These are phyloP conservation scores for Arabidopsis lyrata DNA, from an alignment of 441 rosid species.

Conservation along the genomic window DNA sequence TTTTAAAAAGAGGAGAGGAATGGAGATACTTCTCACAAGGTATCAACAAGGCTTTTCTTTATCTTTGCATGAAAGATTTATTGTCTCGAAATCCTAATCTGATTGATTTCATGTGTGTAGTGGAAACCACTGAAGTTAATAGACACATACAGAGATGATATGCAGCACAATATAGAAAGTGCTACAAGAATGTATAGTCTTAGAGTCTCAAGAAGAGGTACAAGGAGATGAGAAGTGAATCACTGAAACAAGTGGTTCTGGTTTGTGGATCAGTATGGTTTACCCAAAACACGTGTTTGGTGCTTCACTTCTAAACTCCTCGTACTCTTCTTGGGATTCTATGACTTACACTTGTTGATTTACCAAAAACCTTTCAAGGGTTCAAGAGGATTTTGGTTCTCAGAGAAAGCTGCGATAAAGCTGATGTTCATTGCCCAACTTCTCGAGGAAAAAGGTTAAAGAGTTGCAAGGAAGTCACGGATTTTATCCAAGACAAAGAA, in stretches of 20 bases:
- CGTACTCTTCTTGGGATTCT: conserved; percentile 1
- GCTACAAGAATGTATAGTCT: neutral
- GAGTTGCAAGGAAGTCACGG: too few relatives aligned
- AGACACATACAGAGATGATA: neutral
- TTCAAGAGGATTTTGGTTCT: neutral
- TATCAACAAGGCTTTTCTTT: neutral
- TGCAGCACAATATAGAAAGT: too few relatives aligned
- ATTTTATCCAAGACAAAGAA: too few relatives aligned
- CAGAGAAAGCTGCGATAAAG: neutral
- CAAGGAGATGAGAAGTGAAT: neutral
- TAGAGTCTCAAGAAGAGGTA: neutral
- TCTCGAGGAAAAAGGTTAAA: neutral
- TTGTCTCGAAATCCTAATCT: neutral
- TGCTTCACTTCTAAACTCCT: neutral
- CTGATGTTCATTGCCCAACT: neutral
- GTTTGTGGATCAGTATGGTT: neutral
- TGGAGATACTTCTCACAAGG: neutral
- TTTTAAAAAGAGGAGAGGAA: neutral
- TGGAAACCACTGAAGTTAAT: too few relatives aligned
- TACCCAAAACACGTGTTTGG: neutral
- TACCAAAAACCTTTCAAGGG: neutral
- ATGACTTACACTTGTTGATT: neutral
- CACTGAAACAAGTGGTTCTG: neutral
- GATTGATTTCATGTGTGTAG: neutral
- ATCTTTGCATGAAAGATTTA: neutral